Base-by-base conservation (phyloP, 2,329 filamentous ascomycete species). In the Sarocladium brachiariae region DNA sequence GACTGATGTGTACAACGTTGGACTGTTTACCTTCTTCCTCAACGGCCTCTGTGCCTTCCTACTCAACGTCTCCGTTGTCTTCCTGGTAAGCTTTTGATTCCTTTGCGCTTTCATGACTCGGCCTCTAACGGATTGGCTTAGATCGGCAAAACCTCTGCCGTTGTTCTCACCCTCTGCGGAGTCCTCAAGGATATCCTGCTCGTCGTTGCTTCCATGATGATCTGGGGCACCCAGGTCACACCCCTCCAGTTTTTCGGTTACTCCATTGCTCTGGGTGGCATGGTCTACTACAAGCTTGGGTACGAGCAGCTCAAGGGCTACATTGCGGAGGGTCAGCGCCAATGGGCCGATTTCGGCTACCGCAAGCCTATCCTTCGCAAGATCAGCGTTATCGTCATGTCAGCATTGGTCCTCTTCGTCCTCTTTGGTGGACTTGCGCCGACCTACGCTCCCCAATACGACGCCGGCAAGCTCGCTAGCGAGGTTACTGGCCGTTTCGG, bases 111-210 rank as follows among this genome's bases (percentile, higher is more conserved):
- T n/a, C 13, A 38, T 38, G 24, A 27, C 5, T 21, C 51, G 10
- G 7, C 16, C 8, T 35, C 61, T 71, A 60, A 72, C 53, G 10
- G 2, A 38, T 2, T 1, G n/a, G 3, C 30, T 41, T 57, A 91
- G 87, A 92, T 93, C 64, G 88, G 88, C 73, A 91, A 87, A 75
- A 92, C 88, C 14, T 92, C 87, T 1, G 88, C 87, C 49, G 84
- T 93, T 50, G 85, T 92, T 59, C 84, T 93, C 62, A 93, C 89
- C 27, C 84, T 93, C 43, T 92, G 86, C 64, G 88, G 88, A 73
- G 87, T 93, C 34, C 81, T 93, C 56, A 93, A 92, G 78, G 88
- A 93, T 68, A 88, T 93, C 53, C 78, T 93, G 61, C 84, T 93
- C 48, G 88, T 93, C 53, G 73, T 76, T 50, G 85, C 86, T 41